Percentiles rank a stretch among this genome's conserved stretches.
Evolutionary conservation across 75 land plant genomes (phyloP).

Genomic region (Ceratopteris richardii): DNA sequence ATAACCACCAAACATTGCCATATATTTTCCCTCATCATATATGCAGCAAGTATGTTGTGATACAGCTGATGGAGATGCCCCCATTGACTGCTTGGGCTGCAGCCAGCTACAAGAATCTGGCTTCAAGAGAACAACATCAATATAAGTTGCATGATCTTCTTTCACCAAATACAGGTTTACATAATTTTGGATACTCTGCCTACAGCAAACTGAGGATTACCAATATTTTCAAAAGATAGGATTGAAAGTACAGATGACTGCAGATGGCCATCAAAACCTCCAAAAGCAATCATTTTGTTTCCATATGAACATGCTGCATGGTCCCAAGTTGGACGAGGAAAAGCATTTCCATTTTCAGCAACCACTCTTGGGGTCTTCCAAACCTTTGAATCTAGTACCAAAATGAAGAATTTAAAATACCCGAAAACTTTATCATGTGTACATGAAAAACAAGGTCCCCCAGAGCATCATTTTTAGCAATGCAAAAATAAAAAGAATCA

Average conservation of each 20-base stretch:
- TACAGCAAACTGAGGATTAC: background rate
- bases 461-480: too few species aligned
- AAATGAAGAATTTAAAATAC: background rate
- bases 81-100: conserved; percentile 20
- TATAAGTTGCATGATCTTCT: background rate
- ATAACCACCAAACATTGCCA: conserved; percentile 36
- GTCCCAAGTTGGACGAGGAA: conserved; percentile 18
- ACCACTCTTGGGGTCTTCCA: conserved; percentile 18
- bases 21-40: conserved; percentile 10
- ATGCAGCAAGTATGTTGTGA: conserved; percentile 32
- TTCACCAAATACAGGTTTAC: background rate
- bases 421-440: background rate
- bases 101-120: conserved; percentile 31
- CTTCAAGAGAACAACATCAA: background rate
- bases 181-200: background rate
- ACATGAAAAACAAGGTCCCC: too few species aligned
- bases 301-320: conserved; percentile 25
- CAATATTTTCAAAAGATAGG: conserved; percentile 20
- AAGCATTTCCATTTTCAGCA: conserved; percentile 12
- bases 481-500: too few species aligned
- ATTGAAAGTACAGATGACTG: conserved; percentile 24
- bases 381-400: conserved; percentile 6
- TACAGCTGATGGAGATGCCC: conserved; percentile 20
- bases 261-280: conserved; percentile 27
- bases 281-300: conserved; percentile 27